These are phyloP conservation scores for Gossypium longicalyx DNA, from an alignment of 345 rosid species.

Conservation along the genomic window DNA sequence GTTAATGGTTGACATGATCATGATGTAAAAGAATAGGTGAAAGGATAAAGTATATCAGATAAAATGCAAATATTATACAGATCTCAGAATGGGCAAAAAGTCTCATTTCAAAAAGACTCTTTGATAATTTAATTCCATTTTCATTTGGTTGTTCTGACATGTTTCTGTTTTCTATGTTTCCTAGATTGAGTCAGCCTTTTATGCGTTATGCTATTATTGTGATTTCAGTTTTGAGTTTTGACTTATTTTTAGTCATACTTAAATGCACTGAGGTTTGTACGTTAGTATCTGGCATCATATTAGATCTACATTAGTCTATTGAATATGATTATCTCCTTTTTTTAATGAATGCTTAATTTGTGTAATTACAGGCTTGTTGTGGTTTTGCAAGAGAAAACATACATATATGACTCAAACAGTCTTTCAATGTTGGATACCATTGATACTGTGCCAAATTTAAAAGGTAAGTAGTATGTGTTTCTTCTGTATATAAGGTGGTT, in stretches of 20 bases:
- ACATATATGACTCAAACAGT: constrained; percentile 64
- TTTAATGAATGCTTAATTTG: constrained; percentile 6
- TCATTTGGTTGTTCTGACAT: background rate
- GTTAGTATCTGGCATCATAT: background rate
- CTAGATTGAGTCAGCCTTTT: background rate
- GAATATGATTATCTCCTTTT: background rate
- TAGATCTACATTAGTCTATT: background rate
- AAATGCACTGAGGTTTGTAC: background rate
- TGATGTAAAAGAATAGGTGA: background rate
- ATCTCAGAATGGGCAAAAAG: background rate
- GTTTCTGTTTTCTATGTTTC: background rate
- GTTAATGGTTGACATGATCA: background rate
- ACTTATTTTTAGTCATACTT: background rate
- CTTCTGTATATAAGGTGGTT: constrained; percentile 7
- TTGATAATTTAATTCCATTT: background rate
- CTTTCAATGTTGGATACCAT: constrained; percentile 69
- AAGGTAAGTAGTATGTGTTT: constrained; percentile 42
- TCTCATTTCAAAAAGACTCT: background rate
- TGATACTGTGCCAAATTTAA: constrained; percentile 71
- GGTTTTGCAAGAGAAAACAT: constrained; percentile 78
- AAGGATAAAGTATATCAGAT: background rate
- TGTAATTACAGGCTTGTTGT: constrained; percentile 62
- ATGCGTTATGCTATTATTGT: background rate
- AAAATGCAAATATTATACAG: background rate
- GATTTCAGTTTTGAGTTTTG: background rate